phyloP scores from a whole-genome alignment of 2,329 filamentous ascomycete genomes.

The Colletotrichum sidae region DNA sequence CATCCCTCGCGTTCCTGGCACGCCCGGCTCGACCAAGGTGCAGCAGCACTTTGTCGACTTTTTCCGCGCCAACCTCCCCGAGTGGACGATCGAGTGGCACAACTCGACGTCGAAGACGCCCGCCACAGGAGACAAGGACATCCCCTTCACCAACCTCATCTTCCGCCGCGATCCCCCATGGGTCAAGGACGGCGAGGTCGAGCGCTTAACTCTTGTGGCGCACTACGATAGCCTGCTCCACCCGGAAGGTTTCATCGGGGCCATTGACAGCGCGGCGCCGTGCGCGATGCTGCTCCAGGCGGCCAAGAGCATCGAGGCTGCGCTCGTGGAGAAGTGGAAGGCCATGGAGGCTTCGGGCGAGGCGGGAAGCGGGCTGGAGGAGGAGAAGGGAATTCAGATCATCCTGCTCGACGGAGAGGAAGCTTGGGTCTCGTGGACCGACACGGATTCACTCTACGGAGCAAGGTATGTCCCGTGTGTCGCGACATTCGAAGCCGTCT shows the following conservation, averaged over 20 bases:
- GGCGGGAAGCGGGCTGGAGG: slow-evolving; percentile 69
- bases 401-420: slow-evolving; percentile 94
- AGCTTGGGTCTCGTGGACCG: slow-evolving; percentile 85
- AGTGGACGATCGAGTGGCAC: slow-evolving; percentile 85
- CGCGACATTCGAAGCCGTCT: neutral
- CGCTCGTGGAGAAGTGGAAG: slow-evolving; percentile 85
- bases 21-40: slow-evolving; percentile 76
- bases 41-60: slow-evolving; percentile 87
- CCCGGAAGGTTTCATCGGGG: slow-evolving; percentile 90
- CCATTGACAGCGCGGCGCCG: slow-evolving; percentile 91
- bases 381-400: slow-evolving; percentile 87
- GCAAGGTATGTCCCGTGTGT: slow-evolving; percentile 67
- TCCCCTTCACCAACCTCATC: slow-evolving; percentile 90
- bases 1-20: slow-evolving; percentile 88
- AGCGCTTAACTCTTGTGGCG: slow-evolving; percentile 86
- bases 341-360: slow-evolving; percentile 73
- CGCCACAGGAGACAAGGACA: slow-evolving; percentile 72
- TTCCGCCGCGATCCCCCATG: slow-evolving; percentile 90
- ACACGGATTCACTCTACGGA: slow-evolving; percentile 88
- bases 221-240: slow-evolving; percentile 91
- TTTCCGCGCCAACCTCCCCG: slow-evolving; percentile 78
- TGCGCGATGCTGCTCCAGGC: slow-evolving; percentile 94
- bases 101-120: slow-evolving; percentile 92
- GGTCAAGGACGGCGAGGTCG: slow-evolving; percentile 78
- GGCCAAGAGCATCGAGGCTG: slow-evolving; percentile 82